These are phyloP conservation scores for Ophiocordyceps polyrhachis-furcata DNA, from an alignment of 2,329 filamentous ascomycete genomes.

Conservation along the genomic window DNA sequence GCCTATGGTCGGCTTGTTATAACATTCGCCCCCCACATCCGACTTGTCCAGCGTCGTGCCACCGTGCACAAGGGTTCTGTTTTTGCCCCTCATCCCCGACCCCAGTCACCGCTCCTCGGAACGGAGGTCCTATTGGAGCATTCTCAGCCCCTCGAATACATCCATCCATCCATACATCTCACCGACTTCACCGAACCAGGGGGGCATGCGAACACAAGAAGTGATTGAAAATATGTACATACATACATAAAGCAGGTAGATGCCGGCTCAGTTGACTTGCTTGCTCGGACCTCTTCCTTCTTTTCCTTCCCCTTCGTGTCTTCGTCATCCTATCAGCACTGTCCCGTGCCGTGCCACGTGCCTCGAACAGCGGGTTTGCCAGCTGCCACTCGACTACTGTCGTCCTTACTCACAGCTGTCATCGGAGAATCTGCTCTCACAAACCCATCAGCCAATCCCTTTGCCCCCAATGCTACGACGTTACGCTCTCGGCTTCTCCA, in stretches of 20 bases:
- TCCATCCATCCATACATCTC: conserved; percentile 1
- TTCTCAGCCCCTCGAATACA: not conserved
- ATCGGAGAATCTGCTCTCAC: too few relatives aligned
- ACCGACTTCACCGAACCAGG: conserved; percentile 7
- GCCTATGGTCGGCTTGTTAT: too few relatives aligned
- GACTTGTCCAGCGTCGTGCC: not conserved
- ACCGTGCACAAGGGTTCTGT: not conserved
- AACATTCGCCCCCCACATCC: too few relatives aligned
- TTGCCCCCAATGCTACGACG: conserved; percentile 23
- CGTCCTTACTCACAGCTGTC: not conserved
- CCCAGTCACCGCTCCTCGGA: not conserved
- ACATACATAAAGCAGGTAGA: not conserved
- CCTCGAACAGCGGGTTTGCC: not conserved
- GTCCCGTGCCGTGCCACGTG: not conserved
- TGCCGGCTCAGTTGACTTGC: not conserved
- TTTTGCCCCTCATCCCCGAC: not conserved
- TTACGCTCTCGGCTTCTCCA: conserved; percentile 35
- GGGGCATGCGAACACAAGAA: not conserved
- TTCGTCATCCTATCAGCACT: not conserved
- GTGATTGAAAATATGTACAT: not conserved
- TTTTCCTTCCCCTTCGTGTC: not conserved
- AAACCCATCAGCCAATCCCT: not conserved
- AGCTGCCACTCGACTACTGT: not conserved
- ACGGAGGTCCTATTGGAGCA: not conserved
- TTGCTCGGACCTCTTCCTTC: not conserved